Evolutionary conservation across 2,329 filamentous ascomycete genomes (phyloP), one percentile per base, ranked within the genome.

Genomic region (Fusarium sublunatum): DNA sequence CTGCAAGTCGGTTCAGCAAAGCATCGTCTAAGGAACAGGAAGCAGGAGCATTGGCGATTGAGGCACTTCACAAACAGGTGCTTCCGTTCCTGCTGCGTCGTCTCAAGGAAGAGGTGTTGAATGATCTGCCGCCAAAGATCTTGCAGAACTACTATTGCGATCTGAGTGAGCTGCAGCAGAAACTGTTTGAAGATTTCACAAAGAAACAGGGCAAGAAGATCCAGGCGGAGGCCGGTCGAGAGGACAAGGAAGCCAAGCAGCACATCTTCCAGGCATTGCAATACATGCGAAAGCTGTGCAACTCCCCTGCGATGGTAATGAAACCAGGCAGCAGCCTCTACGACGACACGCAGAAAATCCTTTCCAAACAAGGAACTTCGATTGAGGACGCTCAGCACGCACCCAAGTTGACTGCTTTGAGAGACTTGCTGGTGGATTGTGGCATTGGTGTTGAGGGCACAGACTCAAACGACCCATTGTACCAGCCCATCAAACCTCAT

Each of bases 101-200:
- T 70, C 85, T 99, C 69, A 99, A 99, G 79, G 95, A 99, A 78
- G 95, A 99, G 76, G 95, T 99, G 15, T 83, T 99, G 58, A 91
- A 99, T 69, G 95, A 99, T 71, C 82, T 99, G 8, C 95, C 95
- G 3, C 95, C 95, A 7, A 99, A 99, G 87, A 99, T 99, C 71
- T 81, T 99, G 47, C 95, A 99, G 75, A 99, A 99, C 77, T 99
- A 99, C 80, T 99, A 99, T 79, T 99, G 95, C 76, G 95, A 99
- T 72, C 88, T 97, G 15, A 97, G 92, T 71, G 95, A 99, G 53
- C 81, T 99, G 47, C 95, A 99, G 76, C 91, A 90, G 80, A 96
- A 92, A 75, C 85, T 99, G 1, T 99, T 99, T 70, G 95, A 98
- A 40, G 94, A 98, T 73, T 99, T 99, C 75, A 91, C 89, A 22